A percentile compares a stretch with the other conserved stretches of the same genome.
phyloP scores from a whole-genome alignment of 2,329 filamentous ascomycete species.

The Monosporascus sp. region DNA sequence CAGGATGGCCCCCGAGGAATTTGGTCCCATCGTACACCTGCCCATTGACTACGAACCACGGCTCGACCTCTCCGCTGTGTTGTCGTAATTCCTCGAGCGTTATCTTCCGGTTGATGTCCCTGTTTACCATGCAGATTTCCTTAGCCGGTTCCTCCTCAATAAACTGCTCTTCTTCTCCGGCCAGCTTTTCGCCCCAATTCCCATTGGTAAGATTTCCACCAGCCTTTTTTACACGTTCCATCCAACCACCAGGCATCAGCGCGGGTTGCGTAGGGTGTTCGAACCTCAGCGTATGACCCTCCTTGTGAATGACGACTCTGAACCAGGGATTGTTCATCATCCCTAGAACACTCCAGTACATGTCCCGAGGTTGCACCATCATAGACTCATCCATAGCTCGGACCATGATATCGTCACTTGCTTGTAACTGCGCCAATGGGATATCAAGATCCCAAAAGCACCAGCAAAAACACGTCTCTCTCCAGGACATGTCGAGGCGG shows the following conservation, averaged over 20 bases:
- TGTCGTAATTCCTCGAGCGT: slow-evolving; percentile 66
- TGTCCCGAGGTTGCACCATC: slow-evolving; percentile 81
- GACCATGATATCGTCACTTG: slow-evolving; percentile 69
- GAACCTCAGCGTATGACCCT: slow-evolving; percentile 63
- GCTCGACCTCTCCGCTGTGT: slow-evolving; percentile 59
- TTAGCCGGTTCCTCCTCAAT: slow-evolving; percentile 46
- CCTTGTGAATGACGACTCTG: slow-evolving; percentile 69
- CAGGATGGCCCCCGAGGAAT: slow-evolving; percentile 79
- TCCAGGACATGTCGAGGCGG: slow-evolving; percentile 72
- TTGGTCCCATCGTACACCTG: slow-evolving; percentile 83
- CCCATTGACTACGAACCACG: slow-evolving; percentile 86
- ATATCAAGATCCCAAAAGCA: slow-evolving; percentile 83
- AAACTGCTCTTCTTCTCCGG: slow-evolving; percentile 41
- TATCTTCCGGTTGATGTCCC: slow-evolving; percentile 58
- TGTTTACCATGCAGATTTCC: slow-evolving; percentile 75
- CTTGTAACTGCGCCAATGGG: slow-evolving; percentile 53
- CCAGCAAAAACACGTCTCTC: slow-evolving; percentile 84
- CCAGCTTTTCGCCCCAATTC: slow-evolving; percentile 73
- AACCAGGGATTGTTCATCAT: slow-evolving; percentile 99
- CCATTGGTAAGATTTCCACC: slow-evolving; percentile 78
- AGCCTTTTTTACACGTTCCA: slow-evolving; percentile 81
- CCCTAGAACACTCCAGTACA: slow-evolving; percentile 92
- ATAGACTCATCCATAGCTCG: slow-evolving; percentile 87
- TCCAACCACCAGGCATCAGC: slow-evolving; percentile 78
- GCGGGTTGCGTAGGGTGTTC: slow-evolving; percentile 86